Percentiles rank a stretch among this genome's conserved stretches.
These are phyloP conservation scores for Geranium brycei DNA, from an alignment of 345 rosid genomes.

Conservation along the genomic window DNA sequence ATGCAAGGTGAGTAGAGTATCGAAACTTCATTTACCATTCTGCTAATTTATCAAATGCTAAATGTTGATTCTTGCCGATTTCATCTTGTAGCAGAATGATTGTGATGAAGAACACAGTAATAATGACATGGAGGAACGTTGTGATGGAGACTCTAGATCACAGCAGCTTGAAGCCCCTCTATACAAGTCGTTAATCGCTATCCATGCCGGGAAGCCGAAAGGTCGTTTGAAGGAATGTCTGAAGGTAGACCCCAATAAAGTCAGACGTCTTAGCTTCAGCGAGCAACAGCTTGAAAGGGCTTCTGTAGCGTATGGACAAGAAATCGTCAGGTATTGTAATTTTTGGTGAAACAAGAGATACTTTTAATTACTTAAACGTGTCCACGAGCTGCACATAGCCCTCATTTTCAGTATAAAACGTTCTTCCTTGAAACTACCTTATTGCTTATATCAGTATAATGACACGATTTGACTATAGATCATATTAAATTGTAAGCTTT, in stretches of 20 bases:
- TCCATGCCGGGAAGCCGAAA: conserved; percentile 68
- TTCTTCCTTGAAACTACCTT: too few species aligned
- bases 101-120: conserved; percentile 24
- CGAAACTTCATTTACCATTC: conserved; percentile 4
- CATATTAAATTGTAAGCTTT: not conserved
- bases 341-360: not conserved
- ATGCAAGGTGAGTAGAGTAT: conserved; percentile 30
- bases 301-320: conserved; percentile 26
- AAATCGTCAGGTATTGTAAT: conserved; percentile 36
- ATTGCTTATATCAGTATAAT: too few species aligned
- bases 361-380: too few species aligned
- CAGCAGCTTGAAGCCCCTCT: conserved; percentile 25
- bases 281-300: conserved; percentile 63
- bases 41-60: not conserved
- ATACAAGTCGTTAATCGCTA: conserved; percentile 53
- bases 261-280: conserved; percentile 57
- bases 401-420: too few species aligned
- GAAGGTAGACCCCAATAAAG: conserved; percentile 35
- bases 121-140: conserved; percentile 20
- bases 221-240: conserved; percentile 36
- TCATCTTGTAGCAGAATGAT: conserved; percentile 27
- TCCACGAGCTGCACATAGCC: not conserved
- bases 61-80: conserved; percentile 9
- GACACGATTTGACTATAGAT: too few species aligned
- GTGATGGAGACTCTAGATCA: conserved; percentile 33